These are phyloP conservation scores for Cenchrus purpureus DNA, from an alignment of 176 grass and related monocot species.

Conservation along the genomic window DNA sequence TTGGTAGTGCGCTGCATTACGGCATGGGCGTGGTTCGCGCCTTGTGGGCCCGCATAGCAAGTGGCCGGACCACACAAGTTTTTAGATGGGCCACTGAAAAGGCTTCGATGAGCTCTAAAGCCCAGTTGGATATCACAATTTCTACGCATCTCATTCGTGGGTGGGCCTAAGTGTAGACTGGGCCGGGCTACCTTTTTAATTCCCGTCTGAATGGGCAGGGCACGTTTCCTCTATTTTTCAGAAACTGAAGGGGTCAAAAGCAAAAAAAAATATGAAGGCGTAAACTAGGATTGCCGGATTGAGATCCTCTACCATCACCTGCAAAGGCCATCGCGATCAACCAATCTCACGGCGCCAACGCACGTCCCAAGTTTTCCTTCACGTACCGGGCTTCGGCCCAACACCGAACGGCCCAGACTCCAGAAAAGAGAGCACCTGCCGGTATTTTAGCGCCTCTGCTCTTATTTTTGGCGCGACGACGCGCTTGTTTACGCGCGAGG, in stretches of 20 bases:
- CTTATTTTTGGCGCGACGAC: too few relatives aligned
- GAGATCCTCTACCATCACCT: too few relatives aligned
- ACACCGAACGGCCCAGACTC: too few relatives aligned
- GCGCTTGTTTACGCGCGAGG: too few relatives aligned
- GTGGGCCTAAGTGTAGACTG: background rate
- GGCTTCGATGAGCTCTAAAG: background rate
- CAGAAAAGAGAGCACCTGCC: too few relatives aligned
- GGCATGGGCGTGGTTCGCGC: background rate
- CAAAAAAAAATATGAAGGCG: background rate
- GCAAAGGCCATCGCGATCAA: too few relatives aligned
- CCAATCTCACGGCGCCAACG: too few relatives aligned
- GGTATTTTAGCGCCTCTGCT: too few relatives aligned
- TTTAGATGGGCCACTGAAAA: background rate
- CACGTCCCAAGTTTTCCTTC: too few relatives aligned
- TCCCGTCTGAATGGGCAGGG: background rate
- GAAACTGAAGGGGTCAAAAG: background rate
- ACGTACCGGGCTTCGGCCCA: too few relatives aligned
- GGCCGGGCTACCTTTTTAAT: background rate
- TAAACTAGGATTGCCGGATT: background rate
- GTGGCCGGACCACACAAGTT: background rate
- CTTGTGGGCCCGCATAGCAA: constrained; percentile 10
- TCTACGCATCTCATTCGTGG: background rate
- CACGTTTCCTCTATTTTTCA: background rate
- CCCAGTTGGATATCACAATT: background rate
- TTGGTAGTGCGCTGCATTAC: background rate